Base-by-base conservation (phyloP, 495 filamentous ascomycete species). In the Daldinia grandis region DNA sequence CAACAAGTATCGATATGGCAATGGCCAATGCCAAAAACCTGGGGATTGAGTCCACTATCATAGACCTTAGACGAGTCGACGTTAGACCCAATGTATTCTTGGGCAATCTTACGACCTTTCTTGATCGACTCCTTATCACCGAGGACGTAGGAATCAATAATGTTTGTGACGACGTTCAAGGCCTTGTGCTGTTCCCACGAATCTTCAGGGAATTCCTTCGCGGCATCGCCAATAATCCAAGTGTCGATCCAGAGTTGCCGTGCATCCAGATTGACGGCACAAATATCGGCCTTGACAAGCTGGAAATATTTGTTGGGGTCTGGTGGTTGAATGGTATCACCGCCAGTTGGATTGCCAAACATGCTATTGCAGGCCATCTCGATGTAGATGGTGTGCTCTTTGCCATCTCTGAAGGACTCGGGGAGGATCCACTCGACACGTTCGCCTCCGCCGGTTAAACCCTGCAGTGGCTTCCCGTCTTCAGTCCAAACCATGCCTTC, bases 291-390 rank as follows among this genome's bases (percentile, higher is more conserved):
- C 49, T 84, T 90, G 47, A 81, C 79, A 56, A 99, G 83, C 50
- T 87, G 85, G 76, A 90, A 99, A 72, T 89, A 91, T 73, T 85
- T 91, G 79, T 97, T 87, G 17, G 93, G 92, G 53, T 89, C 84
- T 1, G 95, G 95, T 7, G 95, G 94, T 75, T 97, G 93, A 62
- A 97, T 98, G 5, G 82, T 87, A 76, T 97, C 94, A 12, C 92
- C 94, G 21, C 90, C 91, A 2, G 89, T 83, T 0, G 93, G 91
- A 80, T 97, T 98, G 57, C 95, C 95, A 80, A 98, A 98, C 95
- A 99, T 99, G 72, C 89, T 88, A 80, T 99, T 99, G 79, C 95
- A 98, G 14, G 95, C 95, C 92, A 99, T 97, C 81, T 99, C 95
- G 66, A 99, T 89, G 78, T 97, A 99, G 67, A 98, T 91, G 8